Evolutionary conservation across 768 basidiomycete genomes (phyloP), one percentile per base, ranked within the genome.

Genomic region (Phylloporus scabripes): DNA sequence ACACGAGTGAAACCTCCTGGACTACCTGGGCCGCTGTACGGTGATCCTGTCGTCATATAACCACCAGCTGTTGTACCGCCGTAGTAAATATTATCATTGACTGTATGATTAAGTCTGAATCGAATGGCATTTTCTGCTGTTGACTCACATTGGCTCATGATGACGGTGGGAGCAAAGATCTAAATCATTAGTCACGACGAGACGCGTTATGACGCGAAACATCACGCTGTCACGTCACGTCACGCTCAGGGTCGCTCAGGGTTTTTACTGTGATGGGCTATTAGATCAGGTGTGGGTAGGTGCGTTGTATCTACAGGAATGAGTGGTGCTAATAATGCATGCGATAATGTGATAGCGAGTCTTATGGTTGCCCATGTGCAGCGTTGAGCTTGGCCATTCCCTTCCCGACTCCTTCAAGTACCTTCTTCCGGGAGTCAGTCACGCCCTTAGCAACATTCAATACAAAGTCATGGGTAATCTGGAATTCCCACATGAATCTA

Each of bases 401-500:
- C 60, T 84, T 88, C 24, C 79, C 82, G 36, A 83, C 70, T 23
- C 87, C 87, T 48, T 87, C 86, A 18, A 81, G 64, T 7, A 84
- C 77, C 64, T 81, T 86, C 64, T 79, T 86, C 36, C 83, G 81
- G 3, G 87, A 70, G 23, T 92, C 87, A 6, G 73, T 76, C 33
- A 85, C 66, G 57, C 72, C 85, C 70, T 85, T 87, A 11, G 78
- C 79, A 23, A 84, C 65, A 18, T 72, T 72, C 49, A 79, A 63
- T 39, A 82, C 71, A 56, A 83, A 84, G 49, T 87, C 86, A 26
- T 78, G 74, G 51, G 81, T 79, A 41, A 87, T 71, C 83, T 87
- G 52, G 17, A 17, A n/a, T 29, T 39, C 8, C 39, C 31, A 5
- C 8, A 37, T 20, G 29, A 7, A 31, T 17, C 5, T 31, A 10